Conservation (phyloP, 306 rosid species). For the Sesbania bispinosa region DNA sequence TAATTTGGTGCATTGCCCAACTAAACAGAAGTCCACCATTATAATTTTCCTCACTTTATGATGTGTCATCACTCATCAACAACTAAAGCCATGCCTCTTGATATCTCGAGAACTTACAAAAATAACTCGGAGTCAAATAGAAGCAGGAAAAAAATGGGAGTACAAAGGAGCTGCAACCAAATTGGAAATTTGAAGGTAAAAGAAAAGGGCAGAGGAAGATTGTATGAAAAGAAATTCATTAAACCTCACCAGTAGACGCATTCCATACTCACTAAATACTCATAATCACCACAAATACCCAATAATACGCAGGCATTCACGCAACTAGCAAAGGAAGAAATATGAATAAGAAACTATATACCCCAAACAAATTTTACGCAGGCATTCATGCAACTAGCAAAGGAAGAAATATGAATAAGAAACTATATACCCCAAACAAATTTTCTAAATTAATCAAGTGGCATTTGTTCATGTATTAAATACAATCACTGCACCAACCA, state of each 20-base stretch:
- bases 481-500: constrained; percentile 46
- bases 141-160: not conserved
- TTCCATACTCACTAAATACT: constrained; percentile 90
- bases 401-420: constrained; percentile 25
- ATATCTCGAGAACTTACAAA: constrained; percentile 86
- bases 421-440: not conserved
- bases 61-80: constrained; percentile 93
- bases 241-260: constrained; percentile 86
- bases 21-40: constrained; percentile 98
- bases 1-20: constrained; percentile 98
- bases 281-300: constrained; percentile 89
- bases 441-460: constrained; percentile 10
- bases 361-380: not conserved
- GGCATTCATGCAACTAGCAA: constrained; percentile 87
- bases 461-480: constrained; percentile 2
- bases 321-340: constrained; percentile 57
- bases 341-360: constrained; percentile 14
- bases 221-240: not conserved
- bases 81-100: constrained; percentile 98
- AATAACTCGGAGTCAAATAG: constrained; percentile 23
- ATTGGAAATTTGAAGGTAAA: not conserved
- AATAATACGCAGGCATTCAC: constrained; percentile 93
- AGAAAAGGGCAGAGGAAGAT: constrained; percentile 1
- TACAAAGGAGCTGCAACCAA: no score
- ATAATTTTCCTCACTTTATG: constrained; percentile 94